Conservation (phyloP, 176 grass and related monocot genomes). For the Zoysia pacifica region DNA sequence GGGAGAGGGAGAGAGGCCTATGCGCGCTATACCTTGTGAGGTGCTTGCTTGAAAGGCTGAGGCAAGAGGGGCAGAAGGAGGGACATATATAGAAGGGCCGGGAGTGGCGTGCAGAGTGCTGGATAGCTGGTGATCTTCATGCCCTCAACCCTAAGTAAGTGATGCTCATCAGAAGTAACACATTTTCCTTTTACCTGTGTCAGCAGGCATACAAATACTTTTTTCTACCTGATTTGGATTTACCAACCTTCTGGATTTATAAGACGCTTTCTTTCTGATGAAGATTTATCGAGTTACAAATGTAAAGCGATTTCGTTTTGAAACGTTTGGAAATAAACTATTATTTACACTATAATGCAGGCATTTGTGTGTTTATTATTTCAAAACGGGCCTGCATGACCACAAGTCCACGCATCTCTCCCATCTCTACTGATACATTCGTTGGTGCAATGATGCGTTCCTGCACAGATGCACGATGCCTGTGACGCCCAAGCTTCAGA, state of each 20-base stretch:
- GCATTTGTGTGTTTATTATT: neutral
- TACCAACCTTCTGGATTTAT: too few species aligned
- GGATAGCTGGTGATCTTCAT: neutral
- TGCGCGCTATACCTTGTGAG: slow-evolving; percentile 42
- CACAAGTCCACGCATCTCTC: slow-evolving; percentile 17
- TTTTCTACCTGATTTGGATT: neutral
- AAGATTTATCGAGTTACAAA: neutral
- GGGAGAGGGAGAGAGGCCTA: slow-evolving; percentile 14
- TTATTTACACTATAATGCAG: neutral
- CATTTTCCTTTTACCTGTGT: slow-evolving; percentile 14
- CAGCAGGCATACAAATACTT: neutral
- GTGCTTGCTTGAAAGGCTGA: slow-evolving; percentile 55
- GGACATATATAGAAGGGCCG: slow-evolving; percentile 56
- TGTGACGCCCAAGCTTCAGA: slow-evolving; percentile 28
- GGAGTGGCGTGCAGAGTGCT: slow-evolving; percentile 29
- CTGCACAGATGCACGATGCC: slow-evolving; percentile 37
- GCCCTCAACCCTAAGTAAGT: neutral
- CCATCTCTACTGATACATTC: neutral
- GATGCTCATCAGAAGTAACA: slow-evolving; percentile 14
- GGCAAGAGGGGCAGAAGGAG: slow-evolving; percentile 48
- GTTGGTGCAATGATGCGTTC: slow-evolving; percentile 43
- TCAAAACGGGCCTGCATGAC: neutral
- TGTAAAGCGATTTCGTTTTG: neutral
- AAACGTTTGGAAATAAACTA: neutral
- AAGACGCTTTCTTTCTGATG: neutral